Base-by-base conservation (phyloP, 305 asterid species). In the Solanum hybrid region DNA sequence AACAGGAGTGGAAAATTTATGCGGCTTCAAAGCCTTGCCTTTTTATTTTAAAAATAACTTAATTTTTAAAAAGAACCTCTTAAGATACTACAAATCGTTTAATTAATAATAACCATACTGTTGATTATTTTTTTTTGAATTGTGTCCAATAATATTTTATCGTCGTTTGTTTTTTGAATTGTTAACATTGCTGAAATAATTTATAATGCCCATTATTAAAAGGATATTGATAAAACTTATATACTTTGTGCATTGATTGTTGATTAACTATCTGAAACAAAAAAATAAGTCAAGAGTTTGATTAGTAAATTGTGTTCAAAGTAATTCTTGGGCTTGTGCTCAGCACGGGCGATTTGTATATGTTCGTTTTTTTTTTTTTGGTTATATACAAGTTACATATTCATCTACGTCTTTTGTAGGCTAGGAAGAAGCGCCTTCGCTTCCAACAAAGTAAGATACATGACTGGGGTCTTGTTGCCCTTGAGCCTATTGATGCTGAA, bases 381-480 rank as follows among this genome's bases (percentile, higher is more conserved):
- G 89, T 84, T 11, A 35, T 80, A 27, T 89, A 42, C 51, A 89
- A 37, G 76, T 91, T 89, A 40, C 42, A 89, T 87, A 81, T 22
- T 31, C 86, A 72, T 87, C 75, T 31, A 6, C 3, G 42, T 72
- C 79, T 71, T 88, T 91, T 82, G 76, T 94, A 98, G 99, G 98
- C 99, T 71, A 96, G 99, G 94, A 98, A 96, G 91, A 96, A 98
- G 86, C 97, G 94, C 37, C 90, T 96, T 88, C 96, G 98, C 91
- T 96, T 98, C 93, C 99, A 98, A 90, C 93, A 96, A 91, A 98
- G 99, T 93, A 96, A 94, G 95, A 98, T 98, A 92, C 99, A 98
- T 90, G 99, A 96, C 86, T 98, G 99, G 99, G 99, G 99, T 91
- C 96, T 98, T 79, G 93, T 96, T 91, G 99, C 98, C 4, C 92